phyloP scores from a whole-genome alignment of 1,284 basidiomycete species.

The Naganishia sp. region DNA sequence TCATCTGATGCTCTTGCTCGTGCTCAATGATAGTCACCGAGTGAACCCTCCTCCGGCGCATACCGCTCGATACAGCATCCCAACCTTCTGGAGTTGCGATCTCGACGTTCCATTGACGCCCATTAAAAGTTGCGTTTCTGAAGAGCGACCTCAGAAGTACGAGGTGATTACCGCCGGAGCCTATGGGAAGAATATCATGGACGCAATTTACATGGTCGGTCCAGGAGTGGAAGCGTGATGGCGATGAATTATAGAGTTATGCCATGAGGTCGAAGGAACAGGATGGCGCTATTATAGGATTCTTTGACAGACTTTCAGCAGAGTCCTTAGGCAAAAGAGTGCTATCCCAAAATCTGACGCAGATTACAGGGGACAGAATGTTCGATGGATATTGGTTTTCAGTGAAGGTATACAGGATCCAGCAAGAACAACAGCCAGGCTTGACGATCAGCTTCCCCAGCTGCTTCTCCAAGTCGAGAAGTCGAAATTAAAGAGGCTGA shows the following conservation, averaged over 20 bases:
- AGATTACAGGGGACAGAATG: no score
- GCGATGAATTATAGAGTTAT: no score
- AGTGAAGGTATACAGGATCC: no score
- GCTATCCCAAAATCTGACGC: no score
- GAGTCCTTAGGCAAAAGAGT: no score
- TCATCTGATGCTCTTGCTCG: no score
- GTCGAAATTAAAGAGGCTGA: no score
- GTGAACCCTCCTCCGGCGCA: slow-evolving; percentile 70
- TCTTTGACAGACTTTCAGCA: no score
- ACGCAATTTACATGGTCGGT: slow-evolving; percentile 45
- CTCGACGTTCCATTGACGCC: slow-evolving; percentile 55
- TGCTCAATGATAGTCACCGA: slow-evolving; percentile 58
- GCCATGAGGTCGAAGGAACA: not conserved
- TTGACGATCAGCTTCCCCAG: no score
- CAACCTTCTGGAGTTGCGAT: slow-evolving; percentile 59
- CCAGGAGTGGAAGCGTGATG: not conserved
- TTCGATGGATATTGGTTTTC: no score
- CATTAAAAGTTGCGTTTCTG: slow-evolving; percentile 68
- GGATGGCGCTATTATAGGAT: not conserved
- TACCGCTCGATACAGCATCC: slow-evolving; percentile 72
- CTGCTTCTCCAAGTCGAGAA: no score
- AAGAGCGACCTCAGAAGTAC: slow-evolving; percentile 65
- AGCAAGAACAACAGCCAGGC: no score
- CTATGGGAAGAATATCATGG: slow-evolving; percentile 53
- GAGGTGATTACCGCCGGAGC: slow-evolving; percentile 56